phyloP scores from a whole-genome alignment of 2,329 filamentous ascomycete species.

The Scytalidium lignicola region DNA sequence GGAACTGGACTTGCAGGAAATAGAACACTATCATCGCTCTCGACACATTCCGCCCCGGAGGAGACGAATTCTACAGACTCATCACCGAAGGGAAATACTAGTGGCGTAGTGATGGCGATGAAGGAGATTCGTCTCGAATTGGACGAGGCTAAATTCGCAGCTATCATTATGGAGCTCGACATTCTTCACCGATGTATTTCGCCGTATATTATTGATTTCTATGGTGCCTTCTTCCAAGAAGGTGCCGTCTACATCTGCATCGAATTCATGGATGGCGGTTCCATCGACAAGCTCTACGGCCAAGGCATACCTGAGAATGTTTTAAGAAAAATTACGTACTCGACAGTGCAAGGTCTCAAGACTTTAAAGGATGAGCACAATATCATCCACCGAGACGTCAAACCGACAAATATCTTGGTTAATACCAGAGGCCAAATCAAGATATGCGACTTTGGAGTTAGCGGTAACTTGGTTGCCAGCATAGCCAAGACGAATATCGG shows the following conservation, averaged over 20 bases:
- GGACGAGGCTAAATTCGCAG: conserved; percentile 93
- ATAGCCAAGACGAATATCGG: conserved; percentile 99
- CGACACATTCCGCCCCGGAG: conserved; percentile 27
- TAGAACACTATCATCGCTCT: conserved; percentile 16
- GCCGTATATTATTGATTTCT: conserved; percentile 97
- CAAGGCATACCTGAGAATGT: conserved; percentile 88
- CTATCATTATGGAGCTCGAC: conserved; percentile 96
- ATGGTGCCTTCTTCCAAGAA: conserved; percentile 98
- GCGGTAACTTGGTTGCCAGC: conserved; percentile 91
- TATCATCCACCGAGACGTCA: conserved; percentile 98
- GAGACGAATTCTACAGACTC: conserved; percentile 25
- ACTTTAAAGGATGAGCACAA: conserved; percentile 96
- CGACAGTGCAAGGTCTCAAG: conserved; percentile 87
- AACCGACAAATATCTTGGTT: conserved; percentile 95
- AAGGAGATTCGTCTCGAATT: conserved; percentile 95
- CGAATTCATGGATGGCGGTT: conserved; percentile 98
- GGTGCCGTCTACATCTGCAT: conserved; percentile 99
- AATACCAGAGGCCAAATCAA: conserved; percentile 91
- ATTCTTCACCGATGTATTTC: conserved; percentile 93
- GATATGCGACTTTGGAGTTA: conserved; percentile 97
- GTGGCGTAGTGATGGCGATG: conserved; percentile 94
- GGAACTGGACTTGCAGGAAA: conserved; percentile 50
- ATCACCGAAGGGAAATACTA: conserved; percentile 42
- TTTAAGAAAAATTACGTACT: conserved; percentile 82
- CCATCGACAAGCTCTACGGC: conserved; percentile 90